Conservation (phyloP, 2,329 filamentous ascomycete species). For the Apiospora saccharicola region DNA sequence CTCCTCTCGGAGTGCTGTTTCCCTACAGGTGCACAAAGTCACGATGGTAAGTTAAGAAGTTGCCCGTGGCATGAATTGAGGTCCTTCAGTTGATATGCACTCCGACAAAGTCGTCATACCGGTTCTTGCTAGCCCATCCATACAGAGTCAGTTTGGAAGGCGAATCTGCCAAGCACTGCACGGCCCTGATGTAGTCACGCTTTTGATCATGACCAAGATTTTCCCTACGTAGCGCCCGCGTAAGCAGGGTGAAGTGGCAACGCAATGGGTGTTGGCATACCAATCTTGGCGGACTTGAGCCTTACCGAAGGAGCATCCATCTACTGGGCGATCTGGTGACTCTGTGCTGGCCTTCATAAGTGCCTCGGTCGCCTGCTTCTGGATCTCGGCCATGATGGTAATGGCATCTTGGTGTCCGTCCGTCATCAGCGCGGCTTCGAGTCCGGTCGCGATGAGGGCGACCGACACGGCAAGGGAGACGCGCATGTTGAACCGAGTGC, state of each 20-base stretch:
- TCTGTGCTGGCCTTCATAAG: background rate
- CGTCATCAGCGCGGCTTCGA: too few relatives aligned
- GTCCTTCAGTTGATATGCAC: background rate
- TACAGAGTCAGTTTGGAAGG: background rate
- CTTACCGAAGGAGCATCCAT: background rate
- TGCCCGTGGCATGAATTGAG: constrained; percentile 1
- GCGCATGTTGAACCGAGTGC: background rate
- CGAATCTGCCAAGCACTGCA: constrained; percentile 1
- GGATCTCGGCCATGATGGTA: background rate
- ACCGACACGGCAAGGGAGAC: background rate
- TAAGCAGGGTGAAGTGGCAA: background rate
- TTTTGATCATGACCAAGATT: constrained; percentile 34
- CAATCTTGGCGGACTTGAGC: background rate
- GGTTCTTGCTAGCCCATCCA: constrained; percentile 1
- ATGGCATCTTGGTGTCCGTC: background rate
- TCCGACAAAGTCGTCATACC: constrained; percentile 5
- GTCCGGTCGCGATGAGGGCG: background rate
- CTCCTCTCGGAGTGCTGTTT: background rate
- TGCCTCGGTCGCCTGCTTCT: background rate
- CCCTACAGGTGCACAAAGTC: background rate
- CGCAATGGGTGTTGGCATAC: background rate
- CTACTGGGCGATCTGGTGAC: background rate
- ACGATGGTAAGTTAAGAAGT: constrained; percentile 3
- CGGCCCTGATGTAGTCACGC: constrained; percentile 8
- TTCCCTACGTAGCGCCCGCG: constrained; percentile 33